These are phyloP conservation scores for Talaromyces sp. DNA, from an alignment of 2,329 filamentous ascomycete genomes.

Conservation along the genomic window DNA sequence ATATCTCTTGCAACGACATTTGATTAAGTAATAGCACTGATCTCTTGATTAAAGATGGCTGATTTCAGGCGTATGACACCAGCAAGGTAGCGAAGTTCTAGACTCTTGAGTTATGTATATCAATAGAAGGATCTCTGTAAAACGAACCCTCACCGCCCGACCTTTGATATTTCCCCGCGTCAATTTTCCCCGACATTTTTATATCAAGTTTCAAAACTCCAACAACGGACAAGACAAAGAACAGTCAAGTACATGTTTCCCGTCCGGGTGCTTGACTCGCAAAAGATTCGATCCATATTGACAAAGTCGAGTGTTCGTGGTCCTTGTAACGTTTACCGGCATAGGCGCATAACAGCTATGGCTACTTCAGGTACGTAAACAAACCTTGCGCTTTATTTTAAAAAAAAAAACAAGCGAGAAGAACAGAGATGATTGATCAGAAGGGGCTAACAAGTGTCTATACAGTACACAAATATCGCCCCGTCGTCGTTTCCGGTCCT, in stretches of 20 bases:
- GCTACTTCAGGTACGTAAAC: slow-evolving; percentile 1
- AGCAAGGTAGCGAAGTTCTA: neutral
- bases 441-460: no score
- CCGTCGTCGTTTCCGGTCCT: slow-evolving; percentile 40
- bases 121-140: neutral
- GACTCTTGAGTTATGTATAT: neutral
- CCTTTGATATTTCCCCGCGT: neutral
- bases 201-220: neutral
- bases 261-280: neutral
- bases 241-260: neutral
- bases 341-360: slow-evolving; percentile 1
- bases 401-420: no score
- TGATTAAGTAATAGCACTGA: neutral
- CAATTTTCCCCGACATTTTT: neutral
- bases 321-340: neutral
- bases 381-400: neutral
- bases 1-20: neutral
- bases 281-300: neutral
- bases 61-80: neutral
- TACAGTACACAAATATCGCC: slow-evolving; percentile 22
- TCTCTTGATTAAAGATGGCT: no score
- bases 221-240: neutral
- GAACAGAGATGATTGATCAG: no score
- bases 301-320: neutral
- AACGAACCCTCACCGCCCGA: neutral